Base-by-base conservation (phyloP, 1,139 yeast genomes). In the Candida tunisiensis region DNA sequence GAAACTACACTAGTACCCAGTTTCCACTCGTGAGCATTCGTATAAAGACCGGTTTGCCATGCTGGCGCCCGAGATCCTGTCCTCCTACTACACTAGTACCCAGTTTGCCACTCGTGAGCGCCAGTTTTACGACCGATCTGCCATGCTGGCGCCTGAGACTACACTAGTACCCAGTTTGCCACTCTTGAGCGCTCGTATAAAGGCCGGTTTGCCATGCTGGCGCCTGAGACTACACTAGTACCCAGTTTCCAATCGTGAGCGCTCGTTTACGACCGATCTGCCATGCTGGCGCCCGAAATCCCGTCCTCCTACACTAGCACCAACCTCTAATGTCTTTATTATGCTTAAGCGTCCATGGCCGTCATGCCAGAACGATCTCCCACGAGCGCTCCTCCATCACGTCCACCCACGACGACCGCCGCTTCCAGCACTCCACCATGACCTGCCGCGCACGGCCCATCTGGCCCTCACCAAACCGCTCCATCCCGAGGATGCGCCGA, bases 361-460 rank as follows among this genome's bases (percentile, higher is more conserved):
- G 22, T 15, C n/a, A 46, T n/a, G 46, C 41, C 20, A 47, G 31
- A 5, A 42, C 49, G 19, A 45, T 27, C 10, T 41, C 42, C 40
- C 44, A 39, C 1, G 45, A 46, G 13, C 32, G 35, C 18, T 41
- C 44, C 14, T 39, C 42, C 34, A 51, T 36, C 5, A 50, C 31
- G 11, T 51, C 44, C 3, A 41, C 35, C 51, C 53, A 47, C 1
- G 45, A 35, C 18, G 33, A 30, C 10, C 36, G 39, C 3, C 32
- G 30, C 3, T 34, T 31, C 74, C 74, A 68, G 40, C 71, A 64
- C 36, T 63, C 43, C 23, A 47, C 51, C 60, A 68, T 63, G 7
- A 66, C 53, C 29, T 45, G 51, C 15, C 57, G 40, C 10, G 68
- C 62, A 32, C 55, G 53, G 10, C 42, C 42, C 0, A 69, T 67